Base-by-base conservation (phyloP, 495 filamentous ascomycete genomes). In the Tuber microsphaerosporum region DNA sequence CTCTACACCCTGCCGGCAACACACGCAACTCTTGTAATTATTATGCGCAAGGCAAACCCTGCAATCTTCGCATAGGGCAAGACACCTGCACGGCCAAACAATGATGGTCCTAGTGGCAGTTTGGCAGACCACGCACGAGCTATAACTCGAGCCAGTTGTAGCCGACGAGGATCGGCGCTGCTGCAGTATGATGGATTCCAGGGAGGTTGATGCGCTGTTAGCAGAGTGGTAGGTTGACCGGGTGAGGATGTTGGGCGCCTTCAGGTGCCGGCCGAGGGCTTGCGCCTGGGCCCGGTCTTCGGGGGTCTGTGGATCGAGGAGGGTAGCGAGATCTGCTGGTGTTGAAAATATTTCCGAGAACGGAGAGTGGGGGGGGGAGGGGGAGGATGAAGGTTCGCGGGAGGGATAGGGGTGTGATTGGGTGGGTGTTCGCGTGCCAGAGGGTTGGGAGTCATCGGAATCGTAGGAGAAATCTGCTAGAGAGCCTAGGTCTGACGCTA, bases 51-150 rank as follows among this genome's bases (percentile, higher is more conserved):
- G 87, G 73, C 91, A 93, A 39, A 99, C 91, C 31, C 95, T 87
- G 83, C 95, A 98, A 73, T 98, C 95, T 82, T 99, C 95, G 81
- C 95, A 98, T 39, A 97, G 86, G 76, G 92, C 94, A 69, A 99
- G 87, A 83, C 95, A 99, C 31, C 96, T 90, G 81, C 95, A 99
- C 3, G 95, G 95, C 96, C 96, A 98, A 5, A 97, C 91, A 73
- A 99, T 91, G 71, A 98, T 91, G 7, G 92, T 97, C 37, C 95
- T 88, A 26, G 94, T 92, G n/a, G 86, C 88, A 41, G 89, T 89
- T 82, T 98, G 95, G 81, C 95, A 99, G 7, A 99, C 92, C 1
- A 97, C 95, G 82, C 95, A 99, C 72, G 56, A 65, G 56, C 56
- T 65, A 34, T 65, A 65, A 16, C 56, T 65, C 51, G 51, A 26